Evolutionary conservation across 75 land plant genomes (phyloP).

Genomic region (Larix kaempferi): DNA sequence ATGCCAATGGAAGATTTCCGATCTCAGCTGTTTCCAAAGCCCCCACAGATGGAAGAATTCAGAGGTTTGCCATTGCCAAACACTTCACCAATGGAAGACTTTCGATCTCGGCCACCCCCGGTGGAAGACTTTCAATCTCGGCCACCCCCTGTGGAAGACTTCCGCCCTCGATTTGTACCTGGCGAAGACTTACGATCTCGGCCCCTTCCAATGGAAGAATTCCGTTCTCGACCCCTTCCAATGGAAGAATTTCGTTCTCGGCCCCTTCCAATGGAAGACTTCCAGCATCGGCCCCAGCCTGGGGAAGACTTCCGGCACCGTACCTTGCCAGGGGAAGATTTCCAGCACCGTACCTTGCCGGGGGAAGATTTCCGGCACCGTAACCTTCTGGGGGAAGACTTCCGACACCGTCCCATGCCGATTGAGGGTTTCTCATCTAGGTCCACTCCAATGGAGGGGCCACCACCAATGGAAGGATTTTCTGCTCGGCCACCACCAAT

Average conservation of each 20-base stretch:
- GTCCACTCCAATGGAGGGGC: slow-evolving; percentile 6
- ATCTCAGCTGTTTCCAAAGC: neutral
- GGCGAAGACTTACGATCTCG: slow-evolving; percentile 8
- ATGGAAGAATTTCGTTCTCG: neutral
- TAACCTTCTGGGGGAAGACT: neutral
- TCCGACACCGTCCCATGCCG: neutral
- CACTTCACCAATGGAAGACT: slow-evolving; percentile 1
- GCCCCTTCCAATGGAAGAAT: neutral
- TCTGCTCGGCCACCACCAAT: slow-evolving; percentile 1
- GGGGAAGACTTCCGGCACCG: neutral
- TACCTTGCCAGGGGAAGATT: neutral
- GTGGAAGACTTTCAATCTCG: slow-evolving; percentile 1
- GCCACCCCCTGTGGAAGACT: neutral
- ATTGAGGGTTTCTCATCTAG: slow-evolving; percentile 9
- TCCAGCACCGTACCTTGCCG: neutral
- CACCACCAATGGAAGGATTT: slow-evolving; percentile 7
- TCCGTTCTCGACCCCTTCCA: neutral
- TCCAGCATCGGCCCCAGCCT: neutral
- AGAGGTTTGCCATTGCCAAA: neutral
- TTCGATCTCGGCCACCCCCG: neutral
- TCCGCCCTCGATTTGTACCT: slow-evolving; percentile 2
- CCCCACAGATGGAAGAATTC: neutral
- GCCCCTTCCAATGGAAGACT: neutral
- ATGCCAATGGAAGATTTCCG: slow-evolving; percentile 3
- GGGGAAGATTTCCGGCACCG: slow-evolving; percentile 6